phyloP scores from a whole-genome alignment of 2,329 filamentous ascomycete genomes.

The Monosporascus sp. region DNA sequence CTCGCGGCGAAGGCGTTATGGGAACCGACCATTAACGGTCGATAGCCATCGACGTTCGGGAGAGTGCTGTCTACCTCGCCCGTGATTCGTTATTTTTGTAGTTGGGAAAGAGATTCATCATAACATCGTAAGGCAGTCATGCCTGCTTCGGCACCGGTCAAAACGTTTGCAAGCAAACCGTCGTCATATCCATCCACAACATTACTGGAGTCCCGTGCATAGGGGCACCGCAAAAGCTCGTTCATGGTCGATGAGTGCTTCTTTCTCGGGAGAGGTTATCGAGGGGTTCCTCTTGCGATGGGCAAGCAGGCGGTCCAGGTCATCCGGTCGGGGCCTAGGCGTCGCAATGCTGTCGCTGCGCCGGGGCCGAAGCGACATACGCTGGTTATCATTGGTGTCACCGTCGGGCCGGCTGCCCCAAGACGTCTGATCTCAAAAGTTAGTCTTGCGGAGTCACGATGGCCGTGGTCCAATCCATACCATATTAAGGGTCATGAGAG shows the following conservation, averaged over 20 bases:
- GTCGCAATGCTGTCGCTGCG: constrained; percentile 31
- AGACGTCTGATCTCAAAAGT: constrained; percentile 62
- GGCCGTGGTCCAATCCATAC: constrained; percentile 42
- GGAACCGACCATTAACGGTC: no score
- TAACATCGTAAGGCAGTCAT: background rate
- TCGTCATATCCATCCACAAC: constrained; percentile 6
- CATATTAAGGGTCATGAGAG: constrained; percentile 74
- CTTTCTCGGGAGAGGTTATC: constrained; percentile 17
- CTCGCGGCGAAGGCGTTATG: no score
- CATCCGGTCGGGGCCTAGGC: constrained; percentile 24
- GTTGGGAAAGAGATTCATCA: background rate
- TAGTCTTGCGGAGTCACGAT: background rate
- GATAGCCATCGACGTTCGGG: background rate
- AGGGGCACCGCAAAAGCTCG: constrained; percentile 14
- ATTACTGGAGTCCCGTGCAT: constrained; percentile 13
- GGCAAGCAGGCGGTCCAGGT: constrained; percentile 20
- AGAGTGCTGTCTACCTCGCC: constrained; percentile 5
- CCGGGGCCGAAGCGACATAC: constrained; percentile 49
- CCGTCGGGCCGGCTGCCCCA: constrained; percentile 94
- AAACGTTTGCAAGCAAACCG: constrained; percentile 9
- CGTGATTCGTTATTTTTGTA: background rate
- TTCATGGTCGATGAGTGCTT: constrained; percentile 10
- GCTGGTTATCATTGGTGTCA: constrained; percentile 72
- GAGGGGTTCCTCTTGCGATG: constrained; percentile 9
- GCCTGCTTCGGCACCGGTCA: constrained; percentile 3